These are phyloP conservation scores for Boletus edulis DNA, from an alignment of 768 basidiomycete species.

Conservation along the genomic window DNA sequence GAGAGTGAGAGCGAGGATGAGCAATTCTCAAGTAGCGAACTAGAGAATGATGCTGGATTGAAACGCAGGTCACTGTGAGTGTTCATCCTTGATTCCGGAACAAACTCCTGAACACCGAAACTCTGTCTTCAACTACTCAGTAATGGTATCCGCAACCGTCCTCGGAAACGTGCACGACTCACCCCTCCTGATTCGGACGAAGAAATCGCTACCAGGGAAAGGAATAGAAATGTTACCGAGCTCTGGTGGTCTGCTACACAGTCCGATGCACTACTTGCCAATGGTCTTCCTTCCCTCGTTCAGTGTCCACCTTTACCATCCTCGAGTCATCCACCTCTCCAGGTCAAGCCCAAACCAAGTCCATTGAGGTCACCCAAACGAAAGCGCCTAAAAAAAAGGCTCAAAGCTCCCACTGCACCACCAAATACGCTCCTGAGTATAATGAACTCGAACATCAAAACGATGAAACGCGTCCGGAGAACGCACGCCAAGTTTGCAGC, in stretches of 20 bases:
- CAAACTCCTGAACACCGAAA: neutral
- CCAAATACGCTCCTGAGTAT: conserved; percentile 54
- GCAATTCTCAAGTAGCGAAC: conserved; percentile 15
- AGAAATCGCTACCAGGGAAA: conserved; percentile 25
- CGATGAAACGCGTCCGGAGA: conserved; percentile 67
- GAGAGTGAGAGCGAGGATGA: conserved; percentile 40
- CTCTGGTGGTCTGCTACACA: conserved; percentile 78
- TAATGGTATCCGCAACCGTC: conserved; percentile 36
- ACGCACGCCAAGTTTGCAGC: conserved; percentile 72
- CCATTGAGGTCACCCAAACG: conserved; percentile 12
- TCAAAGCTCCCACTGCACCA: conserved; percentile 16
- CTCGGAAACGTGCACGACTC: conserved; percentile 62
- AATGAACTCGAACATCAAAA: conserved; percentile 78
- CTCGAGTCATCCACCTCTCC: conserved; percentile 2
- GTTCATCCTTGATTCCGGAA: conserved; percentile 1
- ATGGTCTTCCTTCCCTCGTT: conserved; percentile 59
- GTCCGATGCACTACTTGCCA: conserved; percentile 57
- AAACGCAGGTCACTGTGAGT: conserved; percentile 53
- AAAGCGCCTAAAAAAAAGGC: conserved; percentile 25
- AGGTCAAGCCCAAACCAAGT: conserved; percentile 12
- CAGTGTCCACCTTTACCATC: conserved; percentile 25
- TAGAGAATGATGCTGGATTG: conserved; percentile 43
- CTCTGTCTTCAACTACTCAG: conserved; percentile 6
- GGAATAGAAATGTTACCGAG: conserved; percentile 44
- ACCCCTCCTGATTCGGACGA: conserved; percentile 39